Evolutionary conservation across 2,329 filamentous ascomycete genomes (phyloP).

Genomic region (Hypoxylon sp.): DNA sequence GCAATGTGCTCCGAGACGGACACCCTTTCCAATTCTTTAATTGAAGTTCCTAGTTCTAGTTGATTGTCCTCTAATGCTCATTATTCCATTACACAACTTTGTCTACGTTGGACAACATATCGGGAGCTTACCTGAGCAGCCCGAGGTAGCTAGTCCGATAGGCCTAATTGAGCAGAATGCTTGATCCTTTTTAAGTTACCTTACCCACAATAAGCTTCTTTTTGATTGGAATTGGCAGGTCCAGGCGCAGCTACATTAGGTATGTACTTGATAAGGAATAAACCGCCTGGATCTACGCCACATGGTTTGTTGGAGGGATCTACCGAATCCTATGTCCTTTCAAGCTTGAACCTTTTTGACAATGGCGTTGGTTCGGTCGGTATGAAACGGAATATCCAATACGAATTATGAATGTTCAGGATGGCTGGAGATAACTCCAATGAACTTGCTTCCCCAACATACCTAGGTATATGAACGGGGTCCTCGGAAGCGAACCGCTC

Average conservation of each 20-base stretch:
- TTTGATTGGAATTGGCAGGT: constrained; percentile 20
- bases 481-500: constrained; percentile 14
- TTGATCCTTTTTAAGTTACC: constrained; percentile 19
- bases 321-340: neutral
- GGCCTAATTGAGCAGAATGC: constrained; percentile 9
- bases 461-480: neutral
- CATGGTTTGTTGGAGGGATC: neutral
- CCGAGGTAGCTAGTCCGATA: neutral
- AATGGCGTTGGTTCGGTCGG: neutral
- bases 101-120: constrained; percentile 11
- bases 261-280: constrained; percentile 19
- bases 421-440: neutral
- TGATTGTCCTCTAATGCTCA: neutral
- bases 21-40: neutral
- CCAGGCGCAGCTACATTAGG: constrained; percentile 3
- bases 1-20: neutral
- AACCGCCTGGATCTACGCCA: constrained; percentile 10
- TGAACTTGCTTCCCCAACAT: neutral
- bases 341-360: neutral
- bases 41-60: neutral
- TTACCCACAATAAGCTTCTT: constrained; percentile 28
- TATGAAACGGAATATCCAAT: neutral
- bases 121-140: neutral
- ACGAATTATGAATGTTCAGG: neutral
- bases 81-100: constrained; percentile 14